Base-by-base conservation (phyloP, 23 red algal genomes). In the Gracilaria domingensis region DNA sequence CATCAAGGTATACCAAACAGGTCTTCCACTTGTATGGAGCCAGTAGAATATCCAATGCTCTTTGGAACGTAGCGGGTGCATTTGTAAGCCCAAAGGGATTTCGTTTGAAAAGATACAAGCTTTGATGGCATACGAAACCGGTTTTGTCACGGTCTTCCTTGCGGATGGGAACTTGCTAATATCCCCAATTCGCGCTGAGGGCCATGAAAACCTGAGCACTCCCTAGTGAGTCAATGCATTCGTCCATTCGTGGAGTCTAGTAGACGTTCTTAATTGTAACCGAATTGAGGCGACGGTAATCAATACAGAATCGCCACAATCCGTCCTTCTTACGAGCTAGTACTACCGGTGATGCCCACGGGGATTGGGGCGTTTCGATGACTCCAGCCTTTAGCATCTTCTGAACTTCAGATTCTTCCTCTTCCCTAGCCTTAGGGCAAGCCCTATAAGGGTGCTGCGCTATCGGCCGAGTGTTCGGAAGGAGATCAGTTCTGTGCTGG, bases 41-140 rank as follows among this genome's bases (percentile, higher is more conserved):
- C 21, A 89, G 66, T 11, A 78, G 21, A 32, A 89, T 79, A 1
- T 89, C 72, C 0, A 79, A 32, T 11, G 85, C 69, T 14, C 69
- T n/a, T 8, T 89, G 85, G 36, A 89, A 89, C 8, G 66, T 89
- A 9, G 69, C 48, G 85, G 85, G 18, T n/a, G 69, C 85, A 42
- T 58, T 79, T 26, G 85, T 89, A 25, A 89, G 69, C 23, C 67
- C 85, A 25, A 89, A 89, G 20, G 69, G 72, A 67, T 79, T 53
- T 2, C 26, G 42, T 11, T 45, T 45, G 42, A 45, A 45, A 4
- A 4, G 5, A 11, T 7, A 45, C 5, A 11, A 11, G 42, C 42
- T 7, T 7, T 45, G 11, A 11, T 4, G 42, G 42, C 42, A 45
- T 45, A 45, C 42, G 11, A 45, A 45, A 4, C 5, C 42, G 4